A percentile compares a stretch with the other conserved stretches of the same genome.
phyloP scores from a whole-genome alignment of 2,329 filamentous ascomycete species.

The Podosphaera leucotricha region DNA sequence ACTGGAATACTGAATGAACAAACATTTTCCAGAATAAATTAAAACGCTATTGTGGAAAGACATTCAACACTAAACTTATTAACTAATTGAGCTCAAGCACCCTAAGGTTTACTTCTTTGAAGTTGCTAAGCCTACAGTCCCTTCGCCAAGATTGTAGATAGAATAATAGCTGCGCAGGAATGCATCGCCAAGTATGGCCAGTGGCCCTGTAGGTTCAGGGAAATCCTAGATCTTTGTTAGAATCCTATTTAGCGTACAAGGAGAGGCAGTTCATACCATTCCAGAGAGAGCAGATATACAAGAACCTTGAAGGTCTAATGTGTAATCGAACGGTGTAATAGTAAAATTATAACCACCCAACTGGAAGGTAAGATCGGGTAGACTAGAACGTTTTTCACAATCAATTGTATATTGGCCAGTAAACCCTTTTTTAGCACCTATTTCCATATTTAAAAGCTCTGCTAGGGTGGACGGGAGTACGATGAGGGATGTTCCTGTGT shows the following conservation, averaged over 20 bases:
- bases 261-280: constrained; percentile 32
- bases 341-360: constrained; percentile 83
- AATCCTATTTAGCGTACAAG: constrained; percentile 23
- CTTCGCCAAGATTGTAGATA: constrained; percentile 82
- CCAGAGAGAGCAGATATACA: constrained; percentile 97
- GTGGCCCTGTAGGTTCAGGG: constrained; percentile 65
- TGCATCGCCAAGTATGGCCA: constrained; percentile 83
- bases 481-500: constrained; percentile 95
- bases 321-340: constrained; percentile 76
- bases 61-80: too few relatives aligned
- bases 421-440: constrained; percentile 92
- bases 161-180: constrained; percentile 79
- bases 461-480: constrained; percentile 77
- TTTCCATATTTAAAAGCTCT: constrained; percentile 91
- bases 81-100: too few relatives aligned
- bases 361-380: constrained; percentile 82
- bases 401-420: constrained; percentile 94
- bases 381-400: constrained; percentile 55
- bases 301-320: constrained; percentile 80
- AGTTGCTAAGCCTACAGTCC: constrained; percentile 72
- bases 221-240: constrained; percentile 57
- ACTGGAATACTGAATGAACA: too few relatives aligned
- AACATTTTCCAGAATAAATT: too few relatives aligned
- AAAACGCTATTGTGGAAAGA: too few relatives aligned
- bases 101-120: too few relatives aligned